Conservation (phyloP, 177 flowering plant genomes). For the Vitis hybrid region DNA sequence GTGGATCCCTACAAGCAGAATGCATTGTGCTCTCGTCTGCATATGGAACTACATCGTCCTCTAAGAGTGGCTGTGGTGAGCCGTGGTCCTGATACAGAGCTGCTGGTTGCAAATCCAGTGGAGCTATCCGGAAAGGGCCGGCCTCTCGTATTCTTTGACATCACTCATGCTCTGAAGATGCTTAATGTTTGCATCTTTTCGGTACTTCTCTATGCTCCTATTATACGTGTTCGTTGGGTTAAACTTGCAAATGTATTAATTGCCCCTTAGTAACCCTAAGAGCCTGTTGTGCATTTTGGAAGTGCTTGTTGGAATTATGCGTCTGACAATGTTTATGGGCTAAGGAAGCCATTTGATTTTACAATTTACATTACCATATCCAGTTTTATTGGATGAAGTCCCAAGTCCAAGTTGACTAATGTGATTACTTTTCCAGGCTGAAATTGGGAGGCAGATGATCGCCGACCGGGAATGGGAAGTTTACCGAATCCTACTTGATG, state of each 20-base stretch:
- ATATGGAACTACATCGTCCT: slow-evolving; percentile 48
- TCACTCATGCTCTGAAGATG: slow-evolving; percentile 53
- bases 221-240: not conserved
- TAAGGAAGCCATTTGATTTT: not conserved
- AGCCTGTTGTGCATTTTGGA: not conserved
- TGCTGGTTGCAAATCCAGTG: slow-evolving; percentile 66
- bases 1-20: slow-evolving; percentile 46
- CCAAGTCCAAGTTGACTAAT: not conserved
- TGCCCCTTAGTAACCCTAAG: not conserved
- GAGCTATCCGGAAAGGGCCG: slow-evolving; percentile 67
- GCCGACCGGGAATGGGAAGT: slow-evolving; percentile 59
- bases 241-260: not conserved
- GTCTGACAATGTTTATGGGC: not conserved
- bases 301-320: not conserved
- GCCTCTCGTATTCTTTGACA: slow-evolving; percentile 61
- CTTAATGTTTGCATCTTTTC: slow-evolving; percentile 52
- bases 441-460: slow-evolving; percentile 46
- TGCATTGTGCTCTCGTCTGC: slow-evolving; percentile 41
- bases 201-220: slow-evolving; percentile 28
- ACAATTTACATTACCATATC: too few species aligned
- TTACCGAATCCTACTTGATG: slow-evolving; percentile 49
- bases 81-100: slow-evolving; percentile 67
- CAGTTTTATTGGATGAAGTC: not conserved
- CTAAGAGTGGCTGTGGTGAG: slow-evolving; percentile 53
- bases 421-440: slow-evolving; percentile 38